Evolutionary conservation across 1,284 basidiomycete species (phyloP), one percentile per base, ranked within the genome.

Genomic region (Apiotrichum brassicae): DNA sequence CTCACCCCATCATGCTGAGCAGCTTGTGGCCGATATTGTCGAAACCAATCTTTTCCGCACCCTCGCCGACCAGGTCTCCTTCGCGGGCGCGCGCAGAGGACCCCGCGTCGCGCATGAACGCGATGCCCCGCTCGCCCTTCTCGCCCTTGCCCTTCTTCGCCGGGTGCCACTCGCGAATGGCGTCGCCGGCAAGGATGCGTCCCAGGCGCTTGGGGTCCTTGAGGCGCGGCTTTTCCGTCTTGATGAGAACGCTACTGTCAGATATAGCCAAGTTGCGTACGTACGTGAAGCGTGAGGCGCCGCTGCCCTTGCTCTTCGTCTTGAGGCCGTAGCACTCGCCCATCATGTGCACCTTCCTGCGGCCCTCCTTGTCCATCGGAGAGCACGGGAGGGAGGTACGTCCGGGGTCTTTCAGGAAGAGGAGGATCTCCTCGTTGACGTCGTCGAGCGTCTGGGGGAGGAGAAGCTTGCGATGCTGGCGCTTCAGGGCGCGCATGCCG

Each of bases 331-430:
- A 93, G 48, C 81, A 82, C 7, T 69, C 57, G 13, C 88, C 88
- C 57, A 93, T 72, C 63, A 87, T 79, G 64, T 95, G 91, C 0
- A 91, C 78, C 47, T 75, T 75, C 72, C 80, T 82, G 56, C 90
- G 77, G 48, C 78, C 79, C 49, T 76, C 76, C 71, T 86, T 89
- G 57, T 81, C 77, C 75, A 87, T 84, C 4, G 89, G 83, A 0
- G 87, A 88, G 0, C 92, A 75, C 2, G 78, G 71, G 77, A 91
- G 81, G 1, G 76, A 78, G 33, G 59, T 49, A 8, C 75, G 75
- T 0, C 79, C 80, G 2, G 79, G 57, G 57, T 85, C 76, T 2
- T 60, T 68, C 11, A 86, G 67, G 74, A 92, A 91, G n/a, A 75
- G 73, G 18, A 81, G 77, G 44, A 94, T 84, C 59, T 84, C 79